Conservation (phyloP, 305 asterid species). For the Fraxinus baroniana region DNA sequence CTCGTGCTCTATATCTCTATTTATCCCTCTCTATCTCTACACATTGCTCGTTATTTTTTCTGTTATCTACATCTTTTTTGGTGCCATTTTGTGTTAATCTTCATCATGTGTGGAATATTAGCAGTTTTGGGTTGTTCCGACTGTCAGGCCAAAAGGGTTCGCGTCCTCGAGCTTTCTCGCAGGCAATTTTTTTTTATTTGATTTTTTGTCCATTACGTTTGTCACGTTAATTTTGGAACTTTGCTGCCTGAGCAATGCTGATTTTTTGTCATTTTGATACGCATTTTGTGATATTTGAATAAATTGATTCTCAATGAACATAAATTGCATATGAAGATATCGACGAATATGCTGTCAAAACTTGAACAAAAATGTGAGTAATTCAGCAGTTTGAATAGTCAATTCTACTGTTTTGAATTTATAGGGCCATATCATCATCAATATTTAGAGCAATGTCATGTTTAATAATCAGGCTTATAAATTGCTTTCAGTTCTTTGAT, state of each 20-base stretch:
- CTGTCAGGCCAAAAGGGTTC: constrained; percentile 89
- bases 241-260: background rate
- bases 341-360: background rate
- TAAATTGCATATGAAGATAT: background rate
- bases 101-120: constrained; percentile 83
- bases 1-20: background rate
- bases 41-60: background rate
- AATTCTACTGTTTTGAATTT: background rate
- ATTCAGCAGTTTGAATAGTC: background rate
- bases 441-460: background rate
- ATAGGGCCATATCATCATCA: background rate
- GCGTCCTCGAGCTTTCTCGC: constrained; percentile 99
- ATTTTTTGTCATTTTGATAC: background rate
- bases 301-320: background rate
- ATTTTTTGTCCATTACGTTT: background rate
- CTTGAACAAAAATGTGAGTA: background rate
- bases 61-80: background rate
- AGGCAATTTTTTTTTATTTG: constrained; percentile 39
- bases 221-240: background rate
- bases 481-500: background rate
- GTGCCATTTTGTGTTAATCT: background rate
- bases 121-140: constrained; percentile 94
- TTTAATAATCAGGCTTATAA: background rate
- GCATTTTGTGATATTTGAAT: background rate
- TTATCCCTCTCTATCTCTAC: background rate